Evolutionary conservation across 768 basidiomycete genomes (phyloP).

Genomic region (Leccinum sublutescens): DNA sequence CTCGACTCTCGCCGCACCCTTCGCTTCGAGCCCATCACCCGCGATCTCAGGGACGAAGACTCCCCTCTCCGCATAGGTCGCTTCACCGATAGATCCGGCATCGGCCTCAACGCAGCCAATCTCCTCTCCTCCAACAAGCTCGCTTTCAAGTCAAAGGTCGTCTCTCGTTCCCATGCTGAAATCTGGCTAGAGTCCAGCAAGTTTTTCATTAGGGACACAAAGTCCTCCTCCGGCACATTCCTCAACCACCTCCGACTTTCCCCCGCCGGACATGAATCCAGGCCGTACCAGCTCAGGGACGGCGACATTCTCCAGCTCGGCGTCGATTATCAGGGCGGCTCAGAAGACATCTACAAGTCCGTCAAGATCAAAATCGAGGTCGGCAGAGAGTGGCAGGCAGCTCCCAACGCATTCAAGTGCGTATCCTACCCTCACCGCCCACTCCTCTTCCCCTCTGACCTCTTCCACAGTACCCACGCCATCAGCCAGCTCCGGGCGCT

Average conservation of each 20-base stretch:
- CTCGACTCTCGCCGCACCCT: constrained; percentile 88
- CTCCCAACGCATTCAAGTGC: constrained; percentile 85
- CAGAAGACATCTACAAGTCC: constrained; percentile 95
- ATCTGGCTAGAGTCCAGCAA: constrained; percentile 75
- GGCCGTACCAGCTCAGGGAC: constrained; percentile 78
- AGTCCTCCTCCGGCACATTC: constrained; percentile 89
- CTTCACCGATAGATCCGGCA: constrained; percentile 84
- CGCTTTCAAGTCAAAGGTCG: constrained; percentile 95
- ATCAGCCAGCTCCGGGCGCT: constrained; percentile 81
- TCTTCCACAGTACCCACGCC: constrained; percentile 53
- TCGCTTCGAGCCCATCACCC: constrained; percentile 87
- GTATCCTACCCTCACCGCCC: neutral
- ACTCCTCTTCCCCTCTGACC: neutral
- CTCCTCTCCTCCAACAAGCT: constrained; percentile 77
- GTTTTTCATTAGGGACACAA: constrained; percentile 90
- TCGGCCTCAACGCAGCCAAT: constrained; percentile 63
- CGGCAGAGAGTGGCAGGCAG: constrained; percentile 86
- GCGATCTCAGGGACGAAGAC: constrained; percentile 75
- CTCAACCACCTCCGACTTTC: constrained; percentile 92
- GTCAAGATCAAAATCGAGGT: constrained; percentile 95
- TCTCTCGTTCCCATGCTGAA: constrained; percentile 92
- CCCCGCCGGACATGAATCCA: constrained; percentile 76
- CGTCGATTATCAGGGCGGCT: constrained; percentile 96
- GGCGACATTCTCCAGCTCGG: constrained; percentile 95
- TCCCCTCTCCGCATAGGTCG: constrained; percentile 83